Evolutionary conservation across 176 grass and related monocot genomes (phyloP), one percentile per base, ranked within the genome.

Genomic region (Areca catechu): DNA sequence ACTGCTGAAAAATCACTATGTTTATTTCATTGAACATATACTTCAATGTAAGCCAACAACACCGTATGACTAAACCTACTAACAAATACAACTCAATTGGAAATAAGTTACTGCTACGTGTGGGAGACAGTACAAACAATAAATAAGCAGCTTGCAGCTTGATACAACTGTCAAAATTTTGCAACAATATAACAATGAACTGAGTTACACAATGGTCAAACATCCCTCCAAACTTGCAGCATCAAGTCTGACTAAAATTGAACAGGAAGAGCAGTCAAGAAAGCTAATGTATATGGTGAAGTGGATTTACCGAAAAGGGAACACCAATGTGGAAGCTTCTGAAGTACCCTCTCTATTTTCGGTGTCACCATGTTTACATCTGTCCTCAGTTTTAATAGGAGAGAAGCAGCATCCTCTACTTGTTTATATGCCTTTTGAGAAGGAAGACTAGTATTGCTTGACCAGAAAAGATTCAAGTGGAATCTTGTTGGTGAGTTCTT

Each of bases 301-400:
- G 87, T 88, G 28, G 78, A 88, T 79, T 98, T 98, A 37, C 87
- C 87, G 16, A 89, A 98, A 22, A 77, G 75, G 2, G 87, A 70
- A 47, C 71, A 88, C 93, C 93, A 98, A 16, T 16, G 64, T 27
- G 93, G 87, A 75, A 98, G 86, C 70, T 92, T 98, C 54, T 85
- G 58, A 22, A 88, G 65, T 22, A 92, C 59, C 56, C 65, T 82
- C 30, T 63, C 66, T 10, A 70, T 77, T 83, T 58, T 61, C 16
- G 81, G 81, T 7, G 93, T 98, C 27, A 75, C 62, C 75, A 65
- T 85, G 14, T 80, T 76, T 62, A 92, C 66, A 68, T 98, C 87
- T 14, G 87, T 82, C 75, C 87, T 68, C 70, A 98, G 62, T 68
- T 92, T 98, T 59, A 92, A 4, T 29, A 92, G 66, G 19, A 77